A percentile compares a stretch with the other conserved stretches of the same genome.
These are phyloP conservation scores for Sphaerulina musiva DNA, from an alignment of 2,329 filamentous ascomycete species.

Conservation along the genomic window DNA sequence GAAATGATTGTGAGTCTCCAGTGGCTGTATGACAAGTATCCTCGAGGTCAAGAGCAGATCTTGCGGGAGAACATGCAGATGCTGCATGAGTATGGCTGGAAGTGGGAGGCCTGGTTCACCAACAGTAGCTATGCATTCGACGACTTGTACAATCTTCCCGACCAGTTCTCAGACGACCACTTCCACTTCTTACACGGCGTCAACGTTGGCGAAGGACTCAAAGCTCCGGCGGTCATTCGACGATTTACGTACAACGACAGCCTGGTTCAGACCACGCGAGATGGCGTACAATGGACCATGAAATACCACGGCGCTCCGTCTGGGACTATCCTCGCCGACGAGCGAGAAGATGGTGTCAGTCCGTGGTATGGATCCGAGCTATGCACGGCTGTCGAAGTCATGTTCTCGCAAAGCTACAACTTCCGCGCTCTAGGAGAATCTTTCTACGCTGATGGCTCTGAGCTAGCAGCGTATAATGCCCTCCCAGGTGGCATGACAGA, in stretches of 20 bases:
- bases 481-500: slow-evolving; percentile 47
- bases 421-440: slow-evolving; percentile 45
- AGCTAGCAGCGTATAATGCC: slow-evolving; percentile 51
- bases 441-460: slow-evolving; percentile 47
- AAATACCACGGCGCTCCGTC: slow-evolving; percentile 45
- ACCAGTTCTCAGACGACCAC: slow-evolving; percentile 21
- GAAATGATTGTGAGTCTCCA: slow-evolving; percentile 46
- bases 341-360: slow-evolving; percentile 42
- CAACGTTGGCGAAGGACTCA: slow-evolving; percentile 45
- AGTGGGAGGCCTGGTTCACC: slow-evolving; percentile 33
- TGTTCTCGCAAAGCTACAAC: slow-evolving; percentile 47
- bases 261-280: slow-evolving; percentile 36
- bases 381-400: slow-evolving; percentile 48
- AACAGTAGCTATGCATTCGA: slow-evolving; percentile 25
- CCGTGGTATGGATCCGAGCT: slow-evolving; percentile 43
- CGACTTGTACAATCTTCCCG: slow-evolving; percentile 20
- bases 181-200: slow-evolving; percentile 44
- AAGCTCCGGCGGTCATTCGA: slow-evolving; percentile 41
- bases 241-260: slow-evolving; percentile 42
- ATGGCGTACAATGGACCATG: slow-evolving; percentile 45
- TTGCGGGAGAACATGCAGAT: slow-evolving; percentile 42
- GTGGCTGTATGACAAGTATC: slow-evolving; percentile 45
- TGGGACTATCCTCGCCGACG: slow-evolving; percentile 47
- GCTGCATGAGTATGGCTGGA: slow-evolving; percentile 34
- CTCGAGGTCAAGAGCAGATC: slow-evolving; percentile 31